Conservation (phyloP, 2,329 filamentous ascomycete species). For the Curvularia lunata region DNA sequence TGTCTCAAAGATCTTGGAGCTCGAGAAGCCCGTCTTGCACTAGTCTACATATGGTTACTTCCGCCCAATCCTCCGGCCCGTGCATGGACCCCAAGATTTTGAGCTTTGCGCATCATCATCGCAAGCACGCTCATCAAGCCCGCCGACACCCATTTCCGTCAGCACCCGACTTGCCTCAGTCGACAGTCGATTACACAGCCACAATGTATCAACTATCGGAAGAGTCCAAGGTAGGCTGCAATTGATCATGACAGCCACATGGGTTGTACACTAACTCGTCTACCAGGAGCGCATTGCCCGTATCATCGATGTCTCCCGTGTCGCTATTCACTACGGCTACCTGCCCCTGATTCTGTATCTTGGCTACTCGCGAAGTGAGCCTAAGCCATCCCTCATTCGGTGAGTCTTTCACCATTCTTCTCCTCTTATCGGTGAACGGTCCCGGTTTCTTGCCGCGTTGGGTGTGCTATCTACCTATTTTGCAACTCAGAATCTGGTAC, state of each 20-base stretch:
- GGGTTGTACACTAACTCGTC: slow-evolving; percentile 30
- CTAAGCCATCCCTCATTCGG: slow-evolving; percentile 80
- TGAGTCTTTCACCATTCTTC: slow-evolving; percentile 43
- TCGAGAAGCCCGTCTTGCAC: slow-evolving; percentile 15
- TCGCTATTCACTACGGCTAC: slow-evolving; percentile 98
- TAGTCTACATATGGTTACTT: slow-evolving; percentile 18
- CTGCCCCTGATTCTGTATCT: slow-evolving; percentile 96
- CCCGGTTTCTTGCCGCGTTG: background rate
- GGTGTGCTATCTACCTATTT: background rate
- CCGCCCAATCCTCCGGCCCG: slow-evolving; percentile 9
- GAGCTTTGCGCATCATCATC: slow-evolving; percentile 25
- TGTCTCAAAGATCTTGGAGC: slow-evolving; percentile 32
- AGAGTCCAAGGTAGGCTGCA: slow-evolving; percentile 81
- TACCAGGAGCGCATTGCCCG: slow-evolving; percentile 92
- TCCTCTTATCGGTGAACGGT: background rate
- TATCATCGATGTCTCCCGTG: slow-evolving; percentile 91
- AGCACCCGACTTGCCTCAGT: slow-evolving; percentile 2
- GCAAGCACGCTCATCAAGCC: slow-evolving; percentile 13
- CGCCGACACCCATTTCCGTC: slow-evolving; percentile 9
- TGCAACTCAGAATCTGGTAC: background rate
- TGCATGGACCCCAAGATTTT: slow-evolving; percentile 30
- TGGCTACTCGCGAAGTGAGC: slow-evolving; percentile 93
- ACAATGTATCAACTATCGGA: slow-evolving; percentile 77
- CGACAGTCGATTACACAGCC: slow-evolving; percentile 11
- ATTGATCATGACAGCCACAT: background rate